These are phyloP conservation scores for Albugo candida DNA, from an alignment of 352 stramenopile genomes.

Conservation along the genomic window DNA sequence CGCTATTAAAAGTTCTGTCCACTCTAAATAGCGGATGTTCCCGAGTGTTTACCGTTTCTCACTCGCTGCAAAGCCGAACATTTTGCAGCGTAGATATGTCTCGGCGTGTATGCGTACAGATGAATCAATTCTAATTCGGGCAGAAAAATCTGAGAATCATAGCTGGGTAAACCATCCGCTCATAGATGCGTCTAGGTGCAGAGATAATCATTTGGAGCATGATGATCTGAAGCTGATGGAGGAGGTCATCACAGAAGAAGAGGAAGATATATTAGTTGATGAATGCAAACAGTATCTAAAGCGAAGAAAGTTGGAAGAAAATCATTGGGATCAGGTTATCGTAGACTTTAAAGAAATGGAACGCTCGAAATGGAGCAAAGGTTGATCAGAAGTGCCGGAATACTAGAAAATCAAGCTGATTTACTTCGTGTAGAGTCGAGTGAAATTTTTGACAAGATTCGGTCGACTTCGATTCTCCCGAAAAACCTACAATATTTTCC, in stretches of 20 bases:
- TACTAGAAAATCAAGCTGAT: background rate
- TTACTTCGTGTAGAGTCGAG: slow-evolving; percentile 20
- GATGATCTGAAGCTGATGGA: slow-evolving; percentile 41
- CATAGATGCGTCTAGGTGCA: slow-evolving; percentile 35
- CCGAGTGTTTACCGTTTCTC: no score
- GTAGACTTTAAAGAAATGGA: slow-evolving; percentile 83
- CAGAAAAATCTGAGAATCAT: no score
- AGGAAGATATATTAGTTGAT: slow-evolving; percentile 47
- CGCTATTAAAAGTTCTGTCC: slow-evolving; percentile 15
- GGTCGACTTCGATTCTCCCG: slow-evolving; percentile 33
- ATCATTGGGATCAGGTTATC: slow-evolving; percentile 74
- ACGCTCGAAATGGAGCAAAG: slow-evolving; percentile 47
- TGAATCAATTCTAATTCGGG: no score
- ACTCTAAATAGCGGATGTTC: no score
- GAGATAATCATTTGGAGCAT: slow-evolving; percentile 29
- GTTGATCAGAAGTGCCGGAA: slow-evolving; percentile 3
- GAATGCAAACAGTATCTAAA: slow-evolving; percentile 43
- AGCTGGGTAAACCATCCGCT: no score
- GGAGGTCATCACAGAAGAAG: slow-evolving; percentile 51
- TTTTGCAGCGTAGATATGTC: no score
- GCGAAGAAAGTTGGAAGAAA: slow-evolving; percentile 52
- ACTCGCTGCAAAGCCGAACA: no score
- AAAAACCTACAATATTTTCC: slow-evolving; percentile 42
- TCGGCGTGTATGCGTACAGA: no score
- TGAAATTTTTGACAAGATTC: slow-evolving; percentile 40